Conservation (phyloP, 306 rosid genomes). For the Begonia masoniana region DNA sequence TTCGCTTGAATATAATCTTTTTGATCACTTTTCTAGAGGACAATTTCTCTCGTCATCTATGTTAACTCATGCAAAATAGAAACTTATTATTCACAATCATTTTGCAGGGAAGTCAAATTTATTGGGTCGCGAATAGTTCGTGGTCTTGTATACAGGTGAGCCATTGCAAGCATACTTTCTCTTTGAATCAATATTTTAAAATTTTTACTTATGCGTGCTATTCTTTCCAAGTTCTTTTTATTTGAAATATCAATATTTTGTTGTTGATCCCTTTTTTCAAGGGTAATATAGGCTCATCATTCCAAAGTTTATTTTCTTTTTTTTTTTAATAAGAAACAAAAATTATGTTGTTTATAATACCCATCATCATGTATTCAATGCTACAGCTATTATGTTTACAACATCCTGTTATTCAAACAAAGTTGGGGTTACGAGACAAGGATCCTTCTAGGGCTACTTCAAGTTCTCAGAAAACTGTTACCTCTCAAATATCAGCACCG, state of each 20-base stretch:
- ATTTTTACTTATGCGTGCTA: not conserved
- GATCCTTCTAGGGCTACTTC: constrained; percentile 15
- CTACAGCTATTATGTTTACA: constrained; percentile 62
- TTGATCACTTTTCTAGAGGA: too few species aligned
- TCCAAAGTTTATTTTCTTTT: too few species aligned
- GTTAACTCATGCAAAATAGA: not conserved
- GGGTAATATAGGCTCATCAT: too few species aligned
- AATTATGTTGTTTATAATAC: not conserved
- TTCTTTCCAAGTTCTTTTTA: not conserved
- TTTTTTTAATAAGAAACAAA: not conserved
- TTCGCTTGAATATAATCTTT: too few species aligned
- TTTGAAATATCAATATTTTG: not conserved
- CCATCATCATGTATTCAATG: constrained; percentile 6
- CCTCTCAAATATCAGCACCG: constrained; percentile 21
- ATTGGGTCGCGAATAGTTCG: constrained; percentile 80
- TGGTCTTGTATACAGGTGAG: constrained; percentile 55
- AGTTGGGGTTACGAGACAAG: constrained; percentile 46
- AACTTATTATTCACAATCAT: constrained; percentile 10
- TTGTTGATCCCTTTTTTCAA: not conserved
- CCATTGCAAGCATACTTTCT: not conserved
- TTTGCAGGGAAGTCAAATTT: constrained; percentile 83
- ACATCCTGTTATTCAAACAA: constrained; percentile 54
- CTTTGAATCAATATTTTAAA: not conserved
- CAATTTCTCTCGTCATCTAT: too few species aligned
- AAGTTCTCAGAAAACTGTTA: constrained; percentile 15